phyloP scores from a whole-genome alignment of 2,329 filamentous ascomycete genomes.

The Aspergillus pseudoterreus region DNA sequence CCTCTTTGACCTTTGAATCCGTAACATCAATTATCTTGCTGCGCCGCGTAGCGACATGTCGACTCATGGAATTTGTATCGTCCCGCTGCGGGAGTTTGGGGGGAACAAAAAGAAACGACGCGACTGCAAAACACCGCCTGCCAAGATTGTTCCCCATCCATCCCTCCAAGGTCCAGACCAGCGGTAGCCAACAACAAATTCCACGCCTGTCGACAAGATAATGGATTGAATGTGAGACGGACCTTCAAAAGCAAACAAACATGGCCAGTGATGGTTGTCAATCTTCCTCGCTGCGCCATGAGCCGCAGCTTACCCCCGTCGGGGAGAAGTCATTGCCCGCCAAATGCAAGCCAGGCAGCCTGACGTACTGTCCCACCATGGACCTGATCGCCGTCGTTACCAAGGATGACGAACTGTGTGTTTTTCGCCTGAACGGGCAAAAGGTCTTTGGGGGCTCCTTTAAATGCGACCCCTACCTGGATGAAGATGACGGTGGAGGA shows the following conservation, averaged over 20 bases:
- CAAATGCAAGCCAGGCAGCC: conserved; percentile 46
- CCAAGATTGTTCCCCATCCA: conserved; percentile 2
- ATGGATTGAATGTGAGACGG: conserved; percentile 21
- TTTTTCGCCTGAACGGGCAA: conserved; percentile 77
- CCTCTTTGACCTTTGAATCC: too few relatives aligned
- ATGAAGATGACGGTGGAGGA: conserved; percentile 40
- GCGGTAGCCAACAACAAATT: neutral
- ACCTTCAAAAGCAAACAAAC: neutral
- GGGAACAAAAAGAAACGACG: neutral
- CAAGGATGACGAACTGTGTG: conserved; percentile 64
- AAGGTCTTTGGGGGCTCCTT: conserved; percentile 54
- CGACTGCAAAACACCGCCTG: neutral
- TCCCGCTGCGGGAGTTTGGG: neutral
- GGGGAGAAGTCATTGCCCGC: conserved; percentile 38
- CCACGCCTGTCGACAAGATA: conserved; percentile 5
- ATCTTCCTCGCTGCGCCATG: conserved; percentile 4
- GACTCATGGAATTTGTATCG: too few relatives aligned
- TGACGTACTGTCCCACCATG: conserved; percentile 78
- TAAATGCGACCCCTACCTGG: conserved; percentile 35
- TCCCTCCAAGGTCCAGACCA: neutral
- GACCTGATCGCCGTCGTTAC: conserved; percentile 73
- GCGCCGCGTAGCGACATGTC: too few relatives aligned
- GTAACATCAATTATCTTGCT: too few relatives aligned
- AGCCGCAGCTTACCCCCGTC: conserved; percentile 36
- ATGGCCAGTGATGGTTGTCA: conserved; percentile 22